These are phyloP conservation scores for Chrysanthemum seticuspe DNA, from an alignment of 129 eudicot genomes.

Conservation along the genomic window DNA sequence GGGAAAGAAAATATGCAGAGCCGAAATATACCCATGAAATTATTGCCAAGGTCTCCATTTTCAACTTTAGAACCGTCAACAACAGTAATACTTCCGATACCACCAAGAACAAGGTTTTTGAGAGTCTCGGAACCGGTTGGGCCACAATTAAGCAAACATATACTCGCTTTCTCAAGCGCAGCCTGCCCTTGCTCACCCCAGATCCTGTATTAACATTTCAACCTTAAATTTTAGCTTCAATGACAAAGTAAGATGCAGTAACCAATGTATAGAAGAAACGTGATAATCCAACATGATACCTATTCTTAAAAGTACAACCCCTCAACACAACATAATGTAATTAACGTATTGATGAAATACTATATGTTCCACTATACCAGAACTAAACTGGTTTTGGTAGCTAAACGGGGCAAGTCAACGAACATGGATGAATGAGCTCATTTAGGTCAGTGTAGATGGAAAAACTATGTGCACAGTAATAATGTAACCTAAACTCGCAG, in stretches of 20 bases:
- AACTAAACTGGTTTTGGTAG: too few species aligned
- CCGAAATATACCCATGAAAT: slow-evolving; percentile 71
- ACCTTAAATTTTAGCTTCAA: background rate
- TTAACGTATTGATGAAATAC: too few species aligned
- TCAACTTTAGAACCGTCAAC: slow-evolving; percentile 95
- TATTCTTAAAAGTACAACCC: background rate
- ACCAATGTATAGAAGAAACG: background rate
- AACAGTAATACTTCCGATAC: slow-evolving; percentile 90
- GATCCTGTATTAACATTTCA: slow-evolving; percentile 50
- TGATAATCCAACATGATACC: background rate
- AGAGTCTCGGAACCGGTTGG: slow-evolving; percentile 96
- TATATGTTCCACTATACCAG: too few species aligned
- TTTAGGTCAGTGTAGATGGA: too few species aligned
- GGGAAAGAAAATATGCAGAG: background rate
- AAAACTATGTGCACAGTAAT: too few species aligned
- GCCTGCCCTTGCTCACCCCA: slow-evolving; percentile 99
- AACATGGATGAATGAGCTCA: too few species aligned
- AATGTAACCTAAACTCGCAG: too few species aligned
- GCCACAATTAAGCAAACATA: slow-evolving; percentile 94
- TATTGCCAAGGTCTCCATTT: slow-evolving; percentile 89
- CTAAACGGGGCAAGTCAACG: too few species aligned
- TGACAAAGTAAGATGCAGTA: background rate
- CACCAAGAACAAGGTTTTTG: slow-evolving; percentile 96
- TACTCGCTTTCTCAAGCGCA: slow-evolving; percentile 92
- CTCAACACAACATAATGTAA: background rate